Percentiles rank a stretch among this genome's conserved stretches.
Evolutionary conservation across 306 rosid genomes (phyloP).

Genomic region (Parietaria judaica): DNA sequence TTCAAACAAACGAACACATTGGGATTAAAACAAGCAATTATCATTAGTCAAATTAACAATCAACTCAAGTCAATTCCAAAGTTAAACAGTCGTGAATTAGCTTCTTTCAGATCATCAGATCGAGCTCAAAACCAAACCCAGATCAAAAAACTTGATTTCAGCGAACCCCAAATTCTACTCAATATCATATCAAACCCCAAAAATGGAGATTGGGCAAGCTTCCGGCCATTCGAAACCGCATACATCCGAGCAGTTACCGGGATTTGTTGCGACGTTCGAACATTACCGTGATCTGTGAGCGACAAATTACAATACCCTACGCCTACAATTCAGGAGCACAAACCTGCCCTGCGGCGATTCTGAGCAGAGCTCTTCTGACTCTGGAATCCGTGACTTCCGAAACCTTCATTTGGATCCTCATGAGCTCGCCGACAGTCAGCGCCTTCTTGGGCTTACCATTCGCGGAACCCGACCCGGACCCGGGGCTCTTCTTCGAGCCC

Average conservation of each 20-base stretch:
- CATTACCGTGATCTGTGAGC: not conserved
- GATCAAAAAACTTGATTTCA: slow-evolving; percentile 2
- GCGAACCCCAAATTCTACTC: not conserved
- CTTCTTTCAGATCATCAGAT: slow-evolving; percentile 17
- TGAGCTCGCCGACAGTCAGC: slow-evolving; percentile 85
- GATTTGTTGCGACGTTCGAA: not conserved
- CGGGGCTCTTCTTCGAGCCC: slow-evolving; percentile 81
- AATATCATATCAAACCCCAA: not conserved
- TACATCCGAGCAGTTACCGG: too few relatives aligned
- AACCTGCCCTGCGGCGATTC: slow-evolving; percentile 95
- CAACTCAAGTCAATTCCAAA: not conserved
- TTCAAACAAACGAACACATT: not conserved
- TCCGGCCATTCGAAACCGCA: too few relatives aligned
- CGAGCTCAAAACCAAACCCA: slow-evolving; percentile 13
- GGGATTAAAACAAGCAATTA: not conserved
- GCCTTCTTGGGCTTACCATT: slow-evolving; percentile 57
- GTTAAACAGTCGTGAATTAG: not conserved
- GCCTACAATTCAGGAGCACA: not conserved
- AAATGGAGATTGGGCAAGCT: too few relatives aligned
- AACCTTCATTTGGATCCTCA: slow-evolving; percentile 95
- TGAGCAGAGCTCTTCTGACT: slow-evolving; percentile 74
- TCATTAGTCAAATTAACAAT: not conserved
- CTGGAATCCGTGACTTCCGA: slow-evolving; percentile 90
- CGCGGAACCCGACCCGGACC: slow-evolving; percentile 45
- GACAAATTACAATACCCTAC: not conserved